Conservation (phyloP, 23 red algal species). For the Rhodosorus marinus region DNA sequence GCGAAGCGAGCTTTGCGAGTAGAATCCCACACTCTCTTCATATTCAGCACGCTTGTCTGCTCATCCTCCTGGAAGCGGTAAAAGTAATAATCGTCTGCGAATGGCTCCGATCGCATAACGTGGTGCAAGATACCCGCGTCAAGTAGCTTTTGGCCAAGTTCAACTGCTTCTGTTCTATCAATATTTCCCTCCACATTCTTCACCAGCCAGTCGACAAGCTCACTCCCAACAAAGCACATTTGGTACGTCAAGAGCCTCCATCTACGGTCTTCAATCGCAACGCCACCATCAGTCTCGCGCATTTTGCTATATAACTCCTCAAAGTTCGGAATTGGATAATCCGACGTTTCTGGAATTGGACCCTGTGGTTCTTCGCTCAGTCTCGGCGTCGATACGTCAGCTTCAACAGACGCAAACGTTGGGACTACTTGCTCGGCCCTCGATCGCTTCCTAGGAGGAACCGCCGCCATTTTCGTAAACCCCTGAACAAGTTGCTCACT, state of each 20-base stretch:
- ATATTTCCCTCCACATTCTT: slow-evolving; percentile 31
- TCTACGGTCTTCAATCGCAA: slow-evolving; percentile 57
- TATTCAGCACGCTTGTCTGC: slow-evolving; percentile 79
- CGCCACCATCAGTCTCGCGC: slow-evolving; percentile 41
- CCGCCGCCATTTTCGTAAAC: too few relatives aligned
- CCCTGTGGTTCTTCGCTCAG: too few relatives aligned
- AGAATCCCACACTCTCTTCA: slow-evolving; percentile 90
- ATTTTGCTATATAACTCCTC: slow-evolving; percentile 48
- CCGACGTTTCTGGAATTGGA: too few relatives aligned
- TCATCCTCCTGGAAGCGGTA: slow-evolving; percentile 94
- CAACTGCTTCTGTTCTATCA: slow-evolving; percentile 25
- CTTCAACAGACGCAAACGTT: too few relatives aligned
- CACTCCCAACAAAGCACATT: slow-evolving; percentile 82
- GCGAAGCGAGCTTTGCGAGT: slow-evolving; percentile 29
- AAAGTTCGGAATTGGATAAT: slow-evolving; percentile 61
- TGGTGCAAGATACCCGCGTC: slow-evolving; percentile 82
- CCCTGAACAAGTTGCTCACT: too few relatives aligned
- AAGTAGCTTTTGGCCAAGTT: slow-evolving; percentile 67
- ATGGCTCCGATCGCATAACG: slow-evolving; percentile 82
- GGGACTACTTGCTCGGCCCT: too few relatives aligned
- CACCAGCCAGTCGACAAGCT: slow-evolving; percentile 82
- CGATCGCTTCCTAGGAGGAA: too few relatives aligned
- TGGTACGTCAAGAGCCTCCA: slow-evolving; percentile 65
- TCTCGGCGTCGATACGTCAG: too few relatives aligned
- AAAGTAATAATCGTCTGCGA: slow-evolving; percentile 69